Evolutionary conservation across 768 basidiomycete species (phyloP), one percentile per base, ranked within the genome.

Genomic region (Serendipita sp.): DNA sequence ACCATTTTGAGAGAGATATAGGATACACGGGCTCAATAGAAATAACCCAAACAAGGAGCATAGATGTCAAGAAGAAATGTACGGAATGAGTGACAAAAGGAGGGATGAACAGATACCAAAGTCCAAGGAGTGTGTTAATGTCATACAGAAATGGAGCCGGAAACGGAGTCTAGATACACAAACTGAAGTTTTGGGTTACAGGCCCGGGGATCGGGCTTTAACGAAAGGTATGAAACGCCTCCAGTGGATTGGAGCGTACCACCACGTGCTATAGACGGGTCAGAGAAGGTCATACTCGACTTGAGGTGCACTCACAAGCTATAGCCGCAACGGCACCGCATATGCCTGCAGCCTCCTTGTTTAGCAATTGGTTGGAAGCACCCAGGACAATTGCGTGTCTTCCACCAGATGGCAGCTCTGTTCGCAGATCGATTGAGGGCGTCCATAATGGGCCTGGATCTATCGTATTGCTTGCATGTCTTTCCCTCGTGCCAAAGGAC

Each of bases 321-420:
- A 31, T 58, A 58, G 11, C 53, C 53, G 28, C 53, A 58, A 31
- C 53, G 53, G 53, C 53, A 58, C n/a, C 26, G 33, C 53, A 58
- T 58, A 34, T 58, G 53, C 9, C 53, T 22, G 2, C 53, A 58
- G 26, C 53, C 53, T 11, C 26, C 24, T 28, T 58, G 22, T 33
- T 58, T 58, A n/a, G 24, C 20, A 31, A 58, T 58, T n/a, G 45
- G 45, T 28, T 48, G 45, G 45, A 48, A 48, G 45, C 45, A 48
- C 7, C 45, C 45, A 20, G 45, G 45, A n/a, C 45, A 48, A 28
- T 28, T 48, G n/a, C 45, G n/a, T 5, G 45, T 48, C 9, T 48
- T 48, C 45, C 45, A 48, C 45, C 45, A 48, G 45, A 48, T 48
- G n/a, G 45, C 5, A 20, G 45, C 45, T 7, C 45, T 7, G 26